Evolutionary conservation across 2,329 filamentous ascomycete species (phyloP), one percentile per base, ranked within the genome.

Genomic region (Botrytis fragariae): DNA sequence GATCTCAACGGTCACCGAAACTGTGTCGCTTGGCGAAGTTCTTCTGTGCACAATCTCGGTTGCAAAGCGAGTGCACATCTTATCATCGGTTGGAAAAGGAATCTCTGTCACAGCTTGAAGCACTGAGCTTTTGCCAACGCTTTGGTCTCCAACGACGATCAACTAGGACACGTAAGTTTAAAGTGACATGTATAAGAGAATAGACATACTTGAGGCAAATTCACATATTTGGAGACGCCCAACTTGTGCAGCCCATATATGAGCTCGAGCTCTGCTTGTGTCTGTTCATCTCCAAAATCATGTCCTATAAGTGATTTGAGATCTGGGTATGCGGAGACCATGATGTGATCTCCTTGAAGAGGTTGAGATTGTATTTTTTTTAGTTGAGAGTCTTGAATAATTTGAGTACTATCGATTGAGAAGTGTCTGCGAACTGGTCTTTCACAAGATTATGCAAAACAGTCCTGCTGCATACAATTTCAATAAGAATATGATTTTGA

Each of bases 31-130:
- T 37, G 75, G 71, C 14, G 48, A 54, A 22, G 71, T 78, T 61
- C 77, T 76, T 32, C 77, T 77, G 14, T 82, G 83, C 5, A 82
- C 82, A 51, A 86, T 85, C 72, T 85, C 81, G 0, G 83, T 85
- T 5, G 83, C 83, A 74, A 84, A 85, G 1, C 82, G 78, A 9
- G 84, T 86, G 65, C 84, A 85, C 22, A 84, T 78, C 3, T 80
- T 81, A 32, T 78, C 79, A 42, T 81, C 77, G 3, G 80, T 79
- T 39, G 83, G 83, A 72, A 85, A 84, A 2, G 80, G 79, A 10
- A 84, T 75, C 1, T 79, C 77, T 6, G 82, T 84, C 62, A 83
- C 32, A 60, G 79, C 76, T 77, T 83, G 76, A 48, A 82, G 74
- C 39, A 81, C 73, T 16, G 78, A 83, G 44, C 75, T 81, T 77